Conservation (phyloP, 345 rosid genomes). For the Lepidium aucheri region DNA sequence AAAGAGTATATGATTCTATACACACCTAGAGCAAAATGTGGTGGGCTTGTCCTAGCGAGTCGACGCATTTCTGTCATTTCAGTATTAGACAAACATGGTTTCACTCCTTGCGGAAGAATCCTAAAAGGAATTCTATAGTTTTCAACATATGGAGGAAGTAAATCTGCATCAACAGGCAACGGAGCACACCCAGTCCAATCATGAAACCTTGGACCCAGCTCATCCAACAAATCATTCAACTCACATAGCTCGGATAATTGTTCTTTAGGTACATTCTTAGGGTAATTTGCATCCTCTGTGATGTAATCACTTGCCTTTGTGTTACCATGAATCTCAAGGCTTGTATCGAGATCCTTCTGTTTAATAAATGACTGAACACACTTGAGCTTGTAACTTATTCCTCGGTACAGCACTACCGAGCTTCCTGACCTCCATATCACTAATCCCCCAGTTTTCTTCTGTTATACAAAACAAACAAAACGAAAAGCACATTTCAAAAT, state of each 20-base stretch:
- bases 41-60: conserved; percentile 60
- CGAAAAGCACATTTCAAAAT: conserved; percentile 7
- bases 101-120: conserved; percentile 62
- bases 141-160: conserved; percentile 66
- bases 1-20: not conserved
- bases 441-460: conserved; percentile 85
- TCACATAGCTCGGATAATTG: conserved; percentile 51
- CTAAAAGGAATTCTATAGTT: conserved; percentile 68
- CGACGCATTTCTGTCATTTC: conserved; percentile 67
- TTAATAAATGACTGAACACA: conserved; percentile 56
- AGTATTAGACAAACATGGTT: conserved; percentile 41
- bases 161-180: conserved; percentile 88
- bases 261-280: conserved; percentile 45
- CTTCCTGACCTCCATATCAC: conserved; percentile 96
- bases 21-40: conserved; percentile 88
- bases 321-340: conserved; percentile 2
- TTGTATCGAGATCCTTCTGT: conserved; percentile 28
- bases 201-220: conserved; percentile 74
- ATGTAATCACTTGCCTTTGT: conserved; percentile 6
- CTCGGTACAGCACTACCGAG: conserved; percentile 80
- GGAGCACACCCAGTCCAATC: conserved; percentile 93
- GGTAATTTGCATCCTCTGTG: conserved; percentile 35
- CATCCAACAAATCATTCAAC: conserved; percentile 58
- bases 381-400: conserved; percentile 60
- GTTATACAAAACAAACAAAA: conserved; percentile 31